Percentiles rank a stretch among this genome's conserved stretches.
Conservation (phyloP, 371 early-diverging fungal genomes). For the Actinomucor elegans region DNA sequence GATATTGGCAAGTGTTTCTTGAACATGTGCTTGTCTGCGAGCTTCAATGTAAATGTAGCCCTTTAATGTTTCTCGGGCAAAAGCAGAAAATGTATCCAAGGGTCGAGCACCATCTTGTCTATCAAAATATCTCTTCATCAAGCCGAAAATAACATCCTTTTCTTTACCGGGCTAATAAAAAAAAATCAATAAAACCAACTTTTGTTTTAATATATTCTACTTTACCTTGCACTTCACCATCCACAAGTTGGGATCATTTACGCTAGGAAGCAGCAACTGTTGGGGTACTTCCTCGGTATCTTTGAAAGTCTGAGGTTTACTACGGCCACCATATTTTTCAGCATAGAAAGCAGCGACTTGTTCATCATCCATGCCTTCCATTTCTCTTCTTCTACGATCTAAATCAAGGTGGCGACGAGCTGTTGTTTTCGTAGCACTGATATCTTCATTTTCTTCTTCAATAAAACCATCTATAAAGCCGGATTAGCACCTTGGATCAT, state of each 20-base stretch:
- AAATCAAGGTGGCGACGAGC: slow-evolving; percentile 62
- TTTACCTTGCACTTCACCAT: slow-evolving; percentile 84
- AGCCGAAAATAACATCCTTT: slow-evolving; percentile 76
- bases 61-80: slow-evolving; percentile 85
- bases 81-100: slow-evolving; percentile 76
- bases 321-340: slow-evolving; percentile 75
- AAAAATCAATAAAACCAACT: neutral
- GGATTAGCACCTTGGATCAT: neutral
- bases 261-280: slow-evolving; percentile 80
- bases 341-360: slow-evolving; percentile 80
- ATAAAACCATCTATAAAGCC: slow-evolving; percentile 72
- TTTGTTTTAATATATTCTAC: neutral
- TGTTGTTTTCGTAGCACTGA: slow-evolving; percentile 58
- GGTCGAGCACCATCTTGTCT: slow-evolving; percentile 61
- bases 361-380: slow-evolving; percentile 82
- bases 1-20: slow-evolving; percentile 71
- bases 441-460: slow-evolving; percentile 65
- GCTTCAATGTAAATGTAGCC: slow-evolving; percentile 99
- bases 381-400: slow-evolving; percentile 64
- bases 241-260: slow-evolving; percentile 94
- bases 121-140: slow-evolving; percentile 82
- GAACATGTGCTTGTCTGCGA: slow-evolving; percentile 80
- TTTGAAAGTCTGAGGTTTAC: slow-evolving; percentile 44
- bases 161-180: slow-evolving; percentile 79
- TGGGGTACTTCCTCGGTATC: slow-evolving; percentile 80